Evolutionary conservation across 108 stramenopile genomes (phyloP).

Genomic region (Halocafeteria seosinensis): DNA sequence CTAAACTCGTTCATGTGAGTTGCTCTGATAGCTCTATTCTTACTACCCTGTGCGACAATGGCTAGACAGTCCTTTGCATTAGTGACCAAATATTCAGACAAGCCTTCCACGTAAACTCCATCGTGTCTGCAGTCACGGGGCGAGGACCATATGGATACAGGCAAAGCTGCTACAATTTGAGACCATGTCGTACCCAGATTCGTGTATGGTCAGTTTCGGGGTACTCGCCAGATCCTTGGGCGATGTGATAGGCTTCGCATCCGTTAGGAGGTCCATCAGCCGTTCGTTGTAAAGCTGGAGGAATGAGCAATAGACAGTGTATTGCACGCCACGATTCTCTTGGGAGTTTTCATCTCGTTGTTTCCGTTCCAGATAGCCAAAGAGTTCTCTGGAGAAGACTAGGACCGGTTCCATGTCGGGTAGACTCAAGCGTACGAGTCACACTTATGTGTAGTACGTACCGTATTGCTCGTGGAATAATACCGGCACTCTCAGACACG

Average conservation of each 20-base stretch:
- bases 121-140: background rate
- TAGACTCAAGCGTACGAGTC: too few relatives aligned
- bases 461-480: too few relatives aligned
- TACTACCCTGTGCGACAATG: constrained; percentile 22
- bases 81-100: constrained; percentile 15
- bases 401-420: too few relatives aligned
- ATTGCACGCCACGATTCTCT: background rate
- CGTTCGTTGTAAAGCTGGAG: constrained; percentile 47
- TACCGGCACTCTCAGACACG: too few relatives aligned
- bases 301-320: constrained; percentile 4
- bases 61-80: constrained; percentile 20
- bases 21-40: constrained; percentile 22
- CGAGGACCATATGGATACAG: background rate
- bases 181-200: background rate
- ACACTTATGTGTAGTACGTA: too few relatives aligned
- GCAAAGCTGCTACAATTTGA: background rate
- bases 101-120: constrained; percentile 14
- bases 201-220: background rate
- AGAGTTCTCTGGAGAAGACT: too few relatives aligned
- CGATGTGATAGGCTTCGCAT: too few relatives aligned
- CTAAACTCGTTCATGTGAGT: constrained; percentile 44
- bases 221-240: too few relatives aligned
- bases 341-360: too few relatives aligned
- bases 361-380: too few relatives aligned
- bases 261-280: constrained; percentile 32